Evolutionary conservation across 2,329 filamentous ascomycete species (phyloP), one percentile per base, ranked within the genome.

Genomic region (Epichloe coenophiala): DNA sequence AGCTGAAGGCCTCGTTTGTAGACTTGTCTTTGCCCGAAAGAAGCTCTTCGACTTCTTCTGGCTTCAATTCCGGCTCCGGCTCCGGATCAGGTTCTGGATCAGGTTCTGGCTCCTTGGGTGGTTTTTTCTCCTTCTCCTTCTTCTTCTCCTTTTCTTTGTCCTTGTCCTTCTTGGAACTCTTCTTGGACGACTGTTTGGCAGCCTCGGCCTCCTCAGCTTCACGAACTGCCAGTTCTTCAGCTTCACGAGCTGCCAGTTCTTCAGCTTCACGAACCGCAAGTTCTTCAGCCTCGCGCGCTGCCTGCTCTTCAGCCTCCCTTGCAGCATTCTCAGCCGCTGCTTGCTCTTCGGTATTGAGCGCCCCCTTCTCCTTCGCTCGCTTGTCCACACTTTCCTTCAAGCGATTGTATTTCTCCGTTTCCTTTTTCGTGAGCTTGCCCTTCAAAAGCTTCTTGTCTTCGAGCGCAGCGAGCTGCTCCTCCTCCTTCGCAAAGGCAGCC

Each of bases 381-480:
- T 59, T 60, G 31, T 58, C 60, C 27, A 64, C 60, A 35, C 62
- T 67, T 38, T 63, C 63, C 9, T 61, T 65, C 6, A 74, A 58
- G 7, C 58, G 56, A 36, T 68, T 63, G 27, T 69, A 63, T 52
- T 70, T 73, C 52, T 75, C 71, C 47, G 73, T 63, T 36, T 73
- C 72, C 51, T 67, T 73, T 54, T 69, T 75, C 2, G 58, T 60
- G 12, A 73, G 57, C 53, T 66, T 75, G 50, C 65, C 63, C 59
- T 73, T 78, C 56, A 71, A 74, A 1, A 66, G 66, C 56, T 74
- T 77, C 58, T 76, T 78, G 23, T 67, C 65, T 42, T 70, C 71
- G 4, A 74, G 61, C 4, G 61, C 58, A 13, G 61, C 66, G 12
- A 73, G 60, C 51, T 74, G 67, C 11, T 62, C 60, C 52, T 71